A percentile compares a stretch with the other conserved stretches of the same genome.
Conservation (phyloP, 2,329 filamentous ascomycete species). For the Atkinsonella texensis region DNA sequence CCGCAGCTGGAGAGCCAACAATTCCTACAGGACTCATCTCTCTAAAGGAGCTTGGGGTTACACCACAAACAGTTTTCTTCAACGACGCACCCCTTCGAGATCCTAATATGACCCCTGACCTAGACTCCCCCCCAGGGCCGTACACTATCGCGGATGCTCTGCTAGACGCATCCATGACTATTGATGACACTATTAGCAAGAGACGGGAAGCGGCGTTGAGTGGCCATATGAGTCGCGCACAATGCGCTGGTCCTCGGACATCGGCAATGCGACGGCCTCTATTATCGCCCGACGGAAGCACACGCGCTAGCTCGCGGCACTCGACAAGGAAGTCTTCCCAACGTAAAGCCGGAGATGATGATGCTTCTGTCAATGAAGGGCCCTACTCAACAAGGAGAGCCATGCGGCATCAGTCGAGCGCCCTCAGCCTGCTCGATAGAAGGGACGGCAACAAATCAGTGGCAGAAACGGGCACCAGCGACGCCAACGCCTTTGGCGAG, state of each 20-base stretch:
- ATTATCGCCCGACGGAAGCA: slow-evolving; percentile 19
- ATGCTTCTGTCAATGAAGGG: slow-evolving; percentile 25
- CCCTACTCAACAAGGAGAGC: slow-evolving; percentile 31
- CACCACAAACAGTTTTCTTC: slow-evolving; percentile 84
- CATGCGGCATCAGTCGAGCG: slow-evolving; percentile 47
- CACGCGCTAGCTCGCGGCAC: slow-evolving; percentile 23
- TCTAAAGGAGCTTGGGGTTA: slow-evolving; percentile 63
- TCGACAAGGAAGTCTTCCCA: slow-evolving; percentile 24
- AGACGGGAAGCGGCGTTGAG: slow-evolving; percentile 40
- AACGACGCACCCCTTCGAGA: slow-evolving; percentile 55
- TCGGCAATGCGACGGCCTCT: slow-evolving; percentile 16
- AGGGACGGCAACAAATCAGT: slow-evolving; percentile 46
- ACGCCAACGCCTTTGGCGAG: slow-evolving; percentile 47
- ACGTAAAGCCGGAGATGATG: slow-evolving; percentile 20
- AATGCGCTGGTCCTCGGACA: slow-evolving; percentile 22
- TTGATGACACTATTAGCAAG: slow-evolving; percentile 53
- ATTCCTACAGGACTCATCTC: slow-evolving; percentile 42
- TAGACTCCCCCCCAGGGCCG: slow-evolving; percentile 27
- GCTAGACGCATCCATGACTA: slow-evolving; percentile 81
- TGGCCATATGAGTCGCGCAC: slow-evolving; percentile 32
- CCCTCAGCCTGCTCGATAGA: slow-evolving; percentile 45
- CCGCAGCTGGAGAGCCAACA: slow-evolving; percentile 22
- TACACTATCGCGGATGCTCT: slow-evolving; percentile 86
- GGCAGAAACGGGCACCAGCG: slow-evolving; percentile 47
- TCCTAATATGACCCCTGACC: slow-evolving; percentile 19